These are phyloP conservation scores for Talaromyces liani DNA, from an alignment of 495 filamentous ascomycete genomes.

Conservation along the genomic window DNA sequence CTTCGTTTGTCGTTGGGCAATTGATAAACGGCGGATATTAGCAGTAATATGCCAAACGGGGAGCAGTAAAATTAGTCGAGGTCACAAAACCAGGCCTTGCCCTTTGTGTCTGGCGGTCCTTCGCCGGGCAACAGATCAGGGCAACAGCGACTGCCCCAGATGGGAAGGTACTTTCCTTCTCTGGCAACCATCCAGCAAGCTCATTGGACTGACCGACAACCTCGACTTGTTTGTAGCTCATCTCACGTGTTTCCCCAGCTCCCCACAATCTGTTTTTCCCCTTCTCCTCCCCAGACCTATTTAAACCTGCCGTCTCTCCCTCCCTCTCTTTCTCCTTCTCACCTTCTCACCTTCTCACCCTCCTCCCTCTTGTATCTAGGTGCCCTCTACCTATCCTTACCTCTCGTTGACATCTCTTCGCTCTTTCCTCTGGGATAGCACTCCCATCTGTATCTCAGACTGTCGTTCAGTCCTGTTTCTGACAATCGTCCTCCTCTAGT, in stretches of 20 bases:
- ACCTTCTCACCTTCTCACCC: constrained; percentile 13
- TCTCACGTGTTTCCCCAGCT: not conserved
- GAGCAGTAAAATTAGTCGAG: not conserved
- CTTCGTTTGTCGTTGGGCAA: not conserved
- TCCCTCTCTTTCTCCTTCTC: constrained; percentile 11
- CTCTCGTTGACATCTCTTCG: not conserved
- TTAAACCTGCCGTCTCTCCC: constrained; percentile 5
- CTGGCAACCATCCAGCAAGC: not conserved
- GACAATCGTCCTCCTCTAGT: not conserved
- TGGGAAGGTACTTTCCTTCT: not conserved
- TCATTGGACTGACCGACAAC: not conserved
- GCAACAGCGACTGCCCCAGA: not conserved
- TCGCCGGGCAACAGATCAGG: not conserved
- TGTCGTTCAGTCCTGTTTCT: not conserved
- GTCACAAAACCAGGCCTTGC: not conserved
- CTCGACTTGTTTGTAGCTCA: not conserved
- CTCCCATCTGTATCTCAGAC: not conserved
- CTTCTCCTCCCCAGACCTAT: not conserved
- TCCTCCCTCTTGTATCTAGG: constrained; percentile 11
- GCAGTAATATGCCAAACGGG: not conserved
- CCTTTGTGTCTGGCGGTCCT: not conserved
- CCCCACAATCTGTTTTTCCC: not conserved
- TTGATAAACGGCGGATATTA: not conserved
- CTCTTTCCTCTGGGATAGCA: not conserved
- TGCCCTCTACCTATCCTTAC: constrained; percentile 2